Evolutionary conservation across 139 green algal species (phyloP).

Genomic region (Edaphochlamys debaryana): DNA sequence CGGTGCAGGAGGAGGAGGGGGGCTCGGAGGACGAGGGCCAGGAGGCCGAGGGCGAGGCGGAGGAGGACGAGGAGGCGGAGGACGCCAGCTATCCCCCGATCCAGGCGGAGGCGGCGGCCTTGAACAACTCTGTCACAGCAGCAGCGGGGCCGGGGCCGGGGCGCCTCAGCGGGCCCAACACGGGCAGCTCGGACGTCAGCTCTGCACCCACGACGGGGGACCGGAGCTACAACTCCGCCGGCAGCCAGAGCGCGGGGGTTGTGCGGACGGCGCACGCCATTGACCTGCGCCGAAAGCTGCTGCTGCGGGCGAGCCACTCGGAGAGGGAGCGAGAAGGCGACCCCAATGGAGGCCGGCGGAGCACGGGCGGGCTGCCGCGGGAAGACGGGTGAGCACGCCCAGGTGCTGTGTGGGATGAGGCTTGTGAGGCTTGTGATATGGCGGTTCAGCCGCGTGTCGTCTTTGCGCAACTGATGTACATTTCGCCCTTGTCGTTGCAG

Average conservation of each 20-base stretch:
- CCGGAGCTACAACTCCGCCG: neutral
- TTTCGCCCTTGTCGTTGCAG: too few species aligned
- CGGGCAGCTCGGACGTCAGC: neutral
- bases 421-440: too few species aligned
- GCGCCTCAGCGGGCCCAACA: neutral
- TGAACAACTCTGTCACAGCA: too few species aligned
- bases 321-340: slow-evolving; percentile 2
- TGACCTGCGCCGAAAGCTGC: slow-evolving; percentile 30
- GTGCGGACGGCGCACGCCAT: neutral
- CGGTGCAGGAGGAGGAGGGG: slow-evolving; percentile 15
- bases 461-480: too few species aligned
- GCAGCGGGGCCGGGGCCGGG: neutral
- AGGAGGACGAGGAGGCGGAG: slow-evolving; percentile 10
- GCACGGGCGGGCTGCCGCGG: neutral
- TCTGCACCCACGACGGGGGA: neutral
- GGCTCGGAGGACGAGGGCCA: neutral
- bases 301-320: slow-evolving; percentile 23
- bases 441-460: too few species aligned
- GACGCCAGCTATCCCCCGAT: slow-evolving; percentile 41
- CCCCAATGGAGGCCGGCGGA: neutral
- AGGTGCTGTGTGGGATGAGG: too few species aligned
- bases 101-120: slow-evolving; percentile 1
- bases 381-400: slow-evolving; percentile 12
- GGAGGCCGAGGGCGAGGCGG: neutral
- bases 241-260: neutral